Evolutionary conservation across 352 stramenopile genomes (phyloP), one percentile per base, ranked within the genome.

Genomic region (Pseudoperonospora humuli): DNA sequence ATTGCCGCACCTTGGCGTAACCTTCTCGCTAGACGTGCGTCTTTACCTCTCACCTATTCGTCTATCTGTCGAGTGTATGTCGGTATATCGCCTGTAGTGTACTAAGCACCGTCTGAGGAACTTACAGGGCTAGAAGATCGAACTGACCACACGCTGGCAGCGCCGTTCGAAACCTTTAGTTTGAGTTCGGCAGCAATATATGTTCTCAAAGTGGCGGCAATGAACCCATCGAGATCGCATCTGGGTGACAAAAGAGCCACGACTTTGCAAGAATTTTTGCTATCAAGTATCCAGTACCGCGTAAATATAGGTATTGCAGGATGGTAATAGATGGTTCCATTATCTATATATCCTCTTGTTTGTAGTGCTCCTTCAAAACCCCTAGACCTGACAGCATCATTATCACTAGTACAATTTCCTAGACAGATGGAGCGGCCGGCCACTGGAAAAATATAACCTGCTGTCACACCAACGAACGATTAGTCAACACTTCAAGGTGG

Each of bases 111-210:
- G 7, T 31, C 7, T 4, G 23, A 26, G 26, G 26, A 5, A n/a
- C 26, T n/a, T 31, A 3, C 26, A 1, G 26, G 10, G 26, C 26
- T 39, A 25, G 15, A 26, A 19, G 35, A 21, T 23, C 0, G 33
- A 31, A 43, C 43, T 51, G 43, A 51, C 33, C 43, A 51, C 43
- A 43, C 24, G 33, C 14, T 27, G 40, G 19, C 26, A 31, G 26
- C 26, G 25, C 14, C 17, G 9, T 6, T 34, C 26, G 18, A 15
- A 17, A 28, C 26, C 26, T 37, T 31, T 21, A 31, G 20, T 28
- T 32, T 41, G n/a, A 29, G 4, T 31, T 31, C n/a, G 3, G 5
- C 1, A 31, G 26, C 3, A n/a, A n/a, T n/a, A n/a, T n/a, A n/a
- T n/a, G 18, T 29, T 29, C 26, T 8, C 32, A 19, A 38, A 38